Evolutionary conservation across 2,329 filamentous ascomycete genomes (phyloP), one percentile per base, ranked within the genome.

Genomic region (Neofusicoccum sp.): DNA sequence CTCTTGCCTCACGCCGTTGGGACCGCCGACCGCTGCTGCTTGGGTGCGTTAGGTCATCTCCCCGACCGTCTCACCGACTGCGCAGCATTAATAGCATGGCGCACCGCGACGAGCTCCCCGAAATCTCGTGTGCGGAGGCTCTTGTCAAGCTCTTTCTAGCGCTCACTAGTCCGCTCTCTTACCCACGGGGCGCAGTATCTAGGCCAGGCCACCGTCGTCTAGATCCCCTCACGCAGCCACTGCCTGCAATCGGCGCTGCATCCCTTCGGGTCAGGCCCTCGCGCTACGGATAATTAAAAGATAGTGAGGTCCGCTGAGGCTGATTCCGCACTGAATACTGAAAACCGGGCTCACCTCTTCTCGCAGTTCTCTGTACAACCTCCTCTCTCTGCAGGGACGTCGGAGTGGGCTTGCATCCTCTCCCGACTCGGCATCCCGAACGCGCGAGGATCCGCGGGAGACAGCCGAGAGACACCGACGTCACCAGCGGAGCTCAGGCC

Each of bases 381-480:
- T 30, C 12, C 30, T 16, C 7, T 14, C 5, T 49, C 4, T n/a
- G 12, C 16, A 24, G 5, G 12, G 24, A 20, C 26, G 26, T 33
- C 28, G 26, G 8, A 14, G 36, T 54, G n/a, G 34, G 36, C 20
- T 54, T 30, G 34, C 24, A 53, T 2, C 24, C n/a, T n/a, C 24
- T 41, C 26, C 49, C 36, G 49, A 54, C 12, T 56, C 51, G 51
- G 38, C 51, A 56, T 56, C 51, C 51, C 51, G 51, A 56, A 56
- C 26, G 33, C 48, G 49, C 49, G 30, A 24, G 49, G 49, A 54
- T 28, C 36, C 9, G 28, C 51, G 38, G 51, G 14, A 2, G 20
- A 41, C 51, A 54, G 26, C 36, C 51, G 51, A 41, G 38, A 9
- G 38, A 7, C 51, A 28, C 40, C 49, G 41, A 33, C 51, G 51